These are phyloP conservation scores for Thermochaetoides dissita DNA, from an alignment of 2,329 filamentous ascomycete genomes.

Conservation along the genomic window DNA sequence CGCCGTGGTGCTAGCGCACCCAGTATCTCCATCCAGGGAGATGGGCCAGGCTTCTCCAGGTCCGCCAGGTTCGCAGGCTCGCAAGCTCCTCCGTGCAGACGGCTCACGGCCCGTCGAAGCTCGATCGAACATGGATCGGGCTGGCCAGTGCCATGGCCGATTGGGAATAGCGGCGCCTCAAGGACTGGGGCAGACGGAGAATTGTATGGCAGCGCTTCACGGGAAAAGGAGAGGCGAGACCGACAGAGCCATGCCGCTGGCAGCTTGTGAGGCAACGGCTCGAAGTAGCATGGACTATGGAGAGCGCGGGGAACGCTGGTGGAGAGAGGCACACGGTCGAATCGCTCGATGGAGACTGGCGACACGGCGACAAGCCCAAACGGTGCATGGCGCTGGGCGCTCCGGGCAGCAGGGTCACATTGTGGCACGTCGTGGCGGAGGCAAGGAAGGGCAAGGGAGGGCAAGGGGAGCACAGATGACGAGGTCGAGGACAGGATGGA, in stretches of 20 bases:
- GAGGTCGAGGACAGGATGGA: constrained; percentile 3
- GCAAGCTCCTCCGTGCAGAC: constrained; percentile 4
- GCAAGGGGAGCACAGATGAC: neutral
- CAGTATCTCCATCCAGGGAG: constrained; percentile 6
- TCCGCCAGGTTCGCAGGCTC: constrained; percentile 4
- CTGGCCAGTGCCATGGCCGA: constrained; percentile 3
- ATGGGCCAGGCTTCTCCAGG: constrained; percentile 1
- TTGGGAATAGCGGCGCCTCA: constrained; percentile 7
- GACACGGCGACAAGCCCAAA: constrained; percentile 10
- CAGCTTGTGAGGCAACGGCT: constrained; percentile 3
- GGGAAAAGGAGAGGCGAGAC: neutral
- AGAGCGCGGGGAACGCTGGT: neutral
- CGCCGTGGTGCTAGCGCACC: neutral
- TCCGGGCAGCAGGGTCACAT: constrained; percentile 13
- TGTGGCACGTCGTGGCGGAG: constrained; percentile 4
- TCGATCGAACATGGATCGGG: constrained; percentile 4
- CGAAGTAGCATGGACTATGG: neutral
- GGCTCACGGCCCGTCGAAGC: constrained; percentile 15
- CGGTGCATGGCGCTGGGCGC: constrained; percentile 7
- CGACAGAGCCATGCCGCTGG: constrained; percentile 7
- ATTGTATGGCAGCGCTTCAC: neutral
- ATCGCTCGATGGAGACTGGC: constrained; percentile 3
- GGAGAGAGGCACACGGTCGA: neutral
- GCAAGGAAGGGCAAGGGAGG: constrained; percentile 2
- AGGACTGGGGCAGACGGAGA: neutral